Evolutionary conservation across 805 yeast species (phyloP).

Genomic region (Candida tallmaniae): DNA sequence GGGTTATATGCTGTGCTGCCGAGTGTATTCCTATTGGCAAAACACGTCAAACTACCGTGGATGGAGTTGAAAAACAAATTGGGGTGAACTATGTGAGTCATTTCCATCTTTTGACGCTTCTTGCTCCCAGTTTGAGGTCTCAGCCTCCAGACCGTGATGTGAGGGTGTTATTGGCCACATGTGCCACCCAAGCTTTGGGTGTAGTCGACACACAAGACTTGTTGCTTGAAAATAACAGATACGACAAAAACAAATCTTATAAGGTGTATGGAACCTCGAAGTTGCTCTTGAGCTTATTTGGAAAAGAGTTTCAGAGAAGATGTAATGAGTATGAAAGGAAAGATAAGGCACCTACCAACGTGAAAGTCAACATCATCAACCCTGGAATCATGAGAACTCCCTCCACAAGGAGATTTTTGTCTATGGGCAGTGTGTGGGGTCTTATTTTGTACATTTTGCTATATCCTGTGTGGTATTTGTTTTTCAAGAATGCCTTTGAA

Average conservation of each 20-base stretch:
- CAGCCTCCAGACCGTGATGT: slow-evolving; percentile 97
- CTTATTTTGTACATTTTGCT: slow-evolving; percentile 55
- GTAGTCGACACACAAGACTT: slow-evolving; percentile 59
- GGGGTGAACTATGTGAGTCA: slow-evolving; percentile 81
- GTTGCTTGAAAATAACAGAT: slow-evolving; percentile 55
- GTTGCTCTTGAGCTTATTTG: slow-evolving; percentile 68
- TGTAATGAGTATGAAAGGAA: slow-evolving; percentile 56
- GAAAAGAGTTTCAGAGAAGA: slow-evolving; percentile 71
- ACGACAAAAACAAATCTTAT: slow-evolving; percentile 65
- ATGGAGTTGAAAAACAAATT: slow-evolving; percentile 83
- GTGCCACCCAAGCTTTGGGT: slow-evolving; percentile 75
- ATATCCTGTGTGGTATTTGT: slow-evolving; percentile 80
- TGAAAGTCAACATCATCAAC: slow-evolving; percentile 70
- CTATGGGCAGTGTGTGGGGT: slow-evolving; percentile 69
- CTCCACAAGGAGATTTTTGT: slow-evolving; percentile 69
- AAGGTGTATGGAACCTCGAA: slow-evolving; percentile 79
- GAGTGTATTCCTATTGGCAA: slow-evolving; percentile 69
- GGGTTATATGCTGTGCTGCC: slow-evolving; percentile 83
- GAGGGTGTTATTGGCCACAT: slow-evolving; percentile 71
- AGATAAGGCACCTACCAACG: slow-evolving; percentile 67
- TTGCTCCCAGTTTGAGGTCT: slow-evolving; percentile 77
- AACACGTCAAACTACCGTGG: slow-evolving; percentile 61
- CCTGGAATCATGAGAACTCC: slow-evolving; percentile 93
- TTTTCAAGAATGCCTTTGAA: slow-evolving; percentile 67
- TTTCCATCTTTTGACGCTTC: slow-evolving; percentile 70